phyloP scores from a whole-genome alignment of 805 yeast species.

The Pichia exigua region DNA sequence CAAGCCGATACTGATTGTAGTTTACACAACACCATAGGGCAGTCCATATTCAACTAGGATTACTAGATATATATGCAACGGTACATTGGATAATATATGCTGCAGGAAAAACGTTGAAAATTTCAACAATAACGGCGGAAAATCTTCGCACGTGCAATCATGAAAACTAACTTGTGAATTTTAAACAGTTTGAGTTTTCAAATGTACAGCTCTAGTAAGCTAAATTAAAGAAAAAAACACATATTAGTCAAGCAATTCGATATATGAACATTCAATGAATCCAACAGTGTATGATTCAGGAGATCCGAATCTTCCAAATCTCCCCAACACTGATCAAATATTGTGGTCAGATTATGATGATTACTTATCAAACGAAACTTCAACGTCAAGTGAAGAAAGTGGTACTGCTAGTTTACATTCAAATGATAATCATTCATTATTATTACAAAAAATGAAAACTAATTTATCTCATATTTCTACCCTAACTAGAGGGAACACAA shows the following conservation, averaged over 20 bases:
- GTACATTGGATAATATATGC: too few relatives aligned
- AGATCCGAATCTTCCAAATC: slow-evolving; percentile 34
- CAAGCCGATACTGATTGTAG: too few relatives aligned
- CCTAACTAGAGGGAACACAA: not conserved
- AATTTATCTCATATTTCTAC: not conserved
- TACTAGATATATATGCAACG: too few relatives aligned
- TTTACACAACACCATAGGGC: too few relatives aligned
- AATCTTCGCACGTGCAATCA: not conserved
- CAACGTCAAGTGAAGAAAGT: not conserved
- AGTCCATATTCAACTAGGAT: too few relatives aligned
- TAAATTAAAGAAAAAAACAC: too few relatives aligned
- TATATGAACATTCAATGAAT: not conserved
- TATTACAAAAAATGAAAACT: not conserved
- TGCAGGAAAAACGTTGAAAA: too few relatives aligned
- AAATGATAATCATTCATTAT: not conserved
- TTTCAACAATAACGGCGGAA: not conserved
- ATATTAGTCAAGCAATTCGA: not conserved
- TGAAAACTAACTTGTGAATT: not conserved
- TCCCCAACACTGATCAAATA: slow-evolving; percentile 28
- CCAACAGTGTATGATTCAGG: slow-evolving; percentile 31
- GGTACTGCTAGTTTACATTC: not conserved
- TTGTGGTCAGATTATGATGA: slow-evolving; percentile 29
- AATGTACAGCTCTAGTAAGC: too few relatives aligned
- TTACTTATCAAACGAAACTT: slow-evolving; percentile 15
- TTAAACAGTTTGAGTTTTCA: too few relatives aligned